Percentiles rank a stretch among this genome's conserved stretches.
Conservation (phyloP, 2,329 filamentous ascomycete species). For the Fusarium pininemorale region DNA sequence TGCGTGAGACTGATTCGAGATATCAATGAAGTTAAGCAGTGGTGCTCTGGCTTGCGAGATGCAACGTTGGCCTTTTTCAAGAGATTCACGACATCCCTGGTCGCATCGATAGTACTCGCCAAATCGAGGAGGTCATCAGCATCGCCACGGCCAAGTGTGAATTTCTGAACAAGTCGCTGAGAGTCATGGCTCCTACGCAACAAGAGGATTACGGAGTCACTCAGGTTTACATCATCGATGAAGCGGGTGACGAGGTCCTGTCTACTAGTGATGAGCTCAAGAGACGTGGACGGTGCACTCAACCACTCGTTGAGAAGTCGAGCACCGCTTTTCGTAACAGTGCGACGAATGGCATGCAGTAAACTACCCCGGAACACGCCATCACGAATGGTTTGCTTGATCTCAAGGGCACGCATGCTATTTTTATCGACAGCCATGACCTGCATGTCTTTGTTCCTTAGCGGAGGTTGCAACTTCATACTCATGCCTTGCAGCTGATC, state of each 20-base stretch:
- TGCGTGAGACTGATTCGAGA: slow-evolving; percentile 71
- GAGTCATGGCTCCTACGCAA: slow-evolving; percentile 84
- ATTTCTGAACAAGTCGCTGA: slow-evolving; percentile 90
- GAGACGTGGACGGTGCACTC: slow-evolving; percentile 89
- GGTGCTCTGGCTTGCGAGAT: slow-evolving; percentile 6
- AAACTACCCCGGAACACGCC: slow-evolving; percentile 82
- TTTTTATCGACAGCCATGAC: slow-evolving; percentile 93
- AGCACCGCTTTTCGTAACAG: slow-evolving; percentile 90
- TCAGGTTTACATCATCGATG: slow-evolving; percentile 70
- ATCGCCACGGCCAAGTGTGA: slow-evolving; percentile 90
- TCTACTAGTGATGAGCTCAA: slow-evolving; percentile 79
- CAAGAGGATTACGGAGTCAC: slow-evolving; percentile 73
- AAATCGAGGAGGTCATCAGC: slow-evolving; percentile 88
- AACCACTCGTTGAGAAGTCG: slow-evolving; percentile 85
- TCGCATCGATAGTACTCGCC: slow-evolving; percentile 81
- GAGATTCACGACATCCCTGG: slow-evolving; percentile 69
- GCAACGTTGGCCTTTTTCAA: slow-evolving; percentile 45
- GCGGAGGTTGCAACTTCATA: slow-evolving; percentile 85
- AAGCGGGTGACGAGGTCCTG: slow-evolving; percentile 85
- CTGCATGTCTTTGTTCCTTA: slow-evolving; percentile 76
- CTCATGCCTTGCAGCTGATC: slow-evolving; percentile 79
- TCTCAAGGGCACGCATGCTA: slow-evolving; percentile 87
- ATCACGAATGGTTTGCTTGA: slow-evolving; percentile 86
- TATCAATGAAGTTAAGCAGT: slow-evolving; percentile 57
- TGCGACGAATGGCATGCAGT: slow-evolving; percentile 87